Conservation (phyloP, 116 monocot species). For the Papilionanthe hybrid region DNA sequence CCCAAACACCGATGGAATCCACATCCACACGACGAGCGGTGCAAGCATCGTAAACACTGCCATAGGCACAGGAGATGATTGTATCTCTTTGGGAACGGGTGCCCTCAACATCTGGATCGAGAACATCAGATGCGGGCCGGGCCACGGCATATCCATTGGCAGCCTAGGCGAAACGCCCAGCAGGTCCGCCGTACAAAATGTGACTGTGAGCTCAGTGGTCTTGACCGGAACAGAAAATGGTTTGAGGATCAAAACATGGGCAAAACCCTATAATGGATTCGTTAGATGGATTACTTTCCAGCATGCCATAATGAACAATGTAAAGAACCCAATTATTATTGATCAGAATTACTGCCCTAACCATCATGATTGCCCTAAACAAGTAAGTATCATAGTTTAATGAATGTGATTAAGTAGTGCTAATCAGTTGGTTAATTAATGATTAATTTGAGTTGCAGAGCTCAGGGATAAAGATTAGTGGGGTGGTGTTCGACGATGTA, state of each 20-base stretch:
- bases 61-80: conserved; percentile 33
- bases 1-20: conserved; percentile 84
- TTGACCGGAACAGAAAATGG: no score
- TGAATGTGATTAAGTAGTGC: background rate
- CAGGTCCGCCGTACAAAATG: no score
- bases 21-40: conserved; percentile 44
- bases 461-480: conserved; percentile 13
- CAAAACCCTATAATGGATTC: no score
- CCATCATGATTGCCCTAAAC: conserved; percentile 26
- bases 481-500: background rate
- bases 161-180: no score
- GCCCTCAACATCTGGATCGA: conserved; percentile 44
- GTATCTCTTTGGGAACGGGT: conserved; percentile 34
- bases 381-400: conserved; percentile 12
- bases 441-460: background rate
- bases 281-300: no score
- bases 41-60: conserved; percentile 30
- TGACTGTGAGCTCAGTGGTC: no score
- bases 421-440: background rate
- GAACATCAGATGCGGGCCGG: conserved; percentile 57
- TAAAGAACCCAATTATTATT: conserved; percentile 49
- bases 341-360: conserved; percentile 71
- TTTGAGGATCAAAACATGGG: no score
- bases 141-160: conserved; percentile 81
- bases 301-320: no score